Conservation (phyloP, 2,329 filamentous ascomycete species). For the Daldinia eschscholtzii region DNA sequence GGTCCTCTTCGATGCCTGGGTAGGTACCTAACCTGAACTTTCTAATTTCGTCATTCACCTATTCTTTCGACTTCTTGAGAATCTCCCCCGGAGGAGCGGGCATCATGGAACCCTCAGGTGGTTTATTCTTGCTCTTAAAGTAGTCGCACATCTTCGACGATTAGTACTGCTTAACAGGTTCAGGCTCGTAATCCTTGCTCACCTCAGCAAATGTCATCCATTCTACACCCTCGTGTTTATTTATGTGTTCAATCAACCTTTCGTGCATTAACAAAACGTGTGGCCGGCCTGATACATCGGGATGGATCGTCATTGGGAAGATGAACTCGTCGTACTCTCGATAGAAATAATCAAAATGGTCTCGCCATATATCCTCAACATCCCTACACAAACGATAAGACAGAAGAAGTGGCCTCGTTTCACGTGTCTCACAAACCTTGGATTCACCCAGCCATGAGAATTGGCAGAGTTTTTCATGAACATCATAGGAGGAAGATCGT, state of each 20-base stretch:
- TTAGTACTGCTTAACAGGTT: slow-evolving; percentile 12
- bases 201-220: slow-evolving; percentile 70
- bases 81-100: slow-evolving; percentile 68
- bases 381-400: slow-evolving; percentile 55
- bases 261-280: slow-evolving; percentile 82
- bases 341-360: slow-evolving; percentile 81
- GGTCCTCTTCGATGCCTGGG: not conserved
- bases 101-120: slow-evolving; percentile 70
- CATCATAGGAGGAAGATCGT: slow-evolving; percentile 77
- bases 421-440: slow-evolving; percentile 52
- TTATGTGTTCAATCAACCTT: slow-evolving; percentile 79
- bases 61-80: slow-evolving; percentile 54
- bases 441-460: slow-evolving; percentile 71
- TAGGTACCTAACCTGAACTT: not conserved
- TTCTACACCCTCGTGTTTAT: slow-evolving; percentile 70
- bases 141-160: slow-evolving; percentile 73
- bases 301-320: slow-evolving; percentile 83
- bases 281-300: slow-evolving; percentile 77
- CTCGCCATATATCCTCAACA: slow-evolving; percentile 74
- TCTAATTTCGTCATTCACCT: not conserved
- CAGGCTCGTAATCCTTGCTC: not conserved
- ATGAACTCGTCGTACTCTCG: slow-evolving; percentile 82
- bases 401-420: not conserved
- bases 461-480: slow-evolving; percentile 76
- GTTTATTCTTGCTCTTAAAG: slow-evolving; percentile 75